Evolutionary conservation across 257 asterid species (phyloP).

Genomic region (Ehretia macrophylla): DNA sequence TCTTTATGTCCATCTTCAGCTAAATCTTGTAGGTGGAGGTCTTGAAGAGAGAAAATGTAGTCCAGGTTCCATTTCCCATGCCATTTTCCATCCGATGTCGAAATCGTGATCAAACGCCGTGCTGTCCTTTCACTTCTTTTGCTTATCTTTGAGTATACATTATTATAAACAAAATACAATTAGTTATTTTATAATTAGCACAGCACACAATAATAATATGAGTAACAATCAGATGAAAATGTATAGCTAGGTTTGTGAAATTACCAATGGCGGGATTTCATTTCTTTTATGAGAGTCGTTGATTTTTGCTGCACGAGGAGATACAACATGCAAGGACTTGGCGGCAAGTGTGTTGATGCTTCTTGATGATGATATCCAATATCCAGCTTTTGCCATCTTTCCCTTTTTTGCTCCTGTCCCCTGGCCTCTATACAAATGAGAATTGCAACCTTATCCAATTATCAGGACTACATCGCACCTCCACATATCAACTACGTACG

Average conservation of each 20-base stretch:
- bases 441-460: not conserved
- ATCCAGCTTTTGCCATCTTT: not conserved
- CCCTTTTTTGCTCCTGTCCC: not conserved
- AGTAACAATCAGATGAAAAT: too few relatives aligned
- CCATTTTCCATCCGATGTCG: constrained; percentile 77
- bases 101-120: constrained; percentile 48
- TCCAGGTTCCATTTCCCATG: constrained; percentile 59
- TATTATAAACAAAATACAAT: too few relatives aligned
- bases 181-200: not conserved
- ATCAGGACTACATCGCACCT: too few relatives aligned
- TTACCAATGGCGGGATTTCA: not conserved
- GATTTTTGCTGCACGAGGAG: not conserved
- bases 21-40: constrained; percentile 59
- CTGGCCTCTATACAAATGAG: not conserved
- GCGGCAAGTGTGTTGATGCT: not conserved
- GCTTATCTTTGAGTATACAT: too few relatives aligned
- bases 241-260: too few relatives aligned
- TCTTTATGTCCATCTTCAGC: constrained; percentile 28
- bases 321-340: too few relatives aligned
- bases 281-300: not conserved
- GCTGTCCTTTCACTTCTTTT: constrained; percentile 28
- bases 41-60: constrained; percentile 41
- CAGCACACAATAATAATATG: too few relatives aligned
- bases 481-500: too few relatives aligned
- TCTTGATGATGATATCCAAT: not conserved